These are phyloP conservation scores for Taphrina betulina DNA, from an alignment of 1,139 yeast genomes.

Conservation along the genomic window DNA sequence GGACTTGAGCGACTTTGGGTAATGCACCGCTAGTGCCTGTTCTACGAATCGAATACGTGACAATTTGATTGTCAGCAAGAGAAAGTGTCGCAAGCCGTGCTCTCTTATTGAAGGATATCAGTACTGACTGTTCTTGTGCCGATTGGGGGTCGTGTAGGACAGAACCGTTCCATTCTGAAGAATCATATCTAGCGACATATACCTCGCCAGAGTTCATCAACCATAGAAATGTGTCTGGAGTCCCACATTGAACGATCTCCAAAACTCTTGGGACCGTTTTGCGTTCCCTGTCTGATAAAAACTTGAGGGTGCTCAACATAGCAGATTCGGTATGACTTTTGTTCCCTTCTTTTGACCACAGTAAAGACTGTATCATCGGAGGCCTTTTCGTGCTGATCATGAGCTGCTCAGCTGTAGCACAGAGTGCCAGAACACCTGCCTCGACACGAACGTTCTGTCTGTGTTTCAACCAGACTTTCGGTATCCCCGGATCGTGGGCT, in stretches of 20 bases:
- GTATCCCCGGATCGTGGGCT: conserved; percentile 1
- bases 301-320: background rate
- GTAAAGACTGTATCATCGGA: conserved; percentile 6
- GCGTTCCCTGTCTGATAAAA: background rate
- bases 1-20: no score
- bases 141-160: background rate
- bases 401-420: conserved; percentile 7
- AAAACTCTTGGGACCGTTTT: background rate
- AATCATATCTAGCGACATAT: background rate
- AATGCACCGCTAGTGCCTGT: background rate
- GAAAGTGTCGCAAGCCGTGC: background rate
- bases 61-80: background rate
- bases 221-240: background rate
- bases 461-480: conserved; percentile 22
- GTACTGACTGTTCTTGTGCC: background rate
- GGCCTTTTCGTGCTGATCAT: conserved; percentile 19
- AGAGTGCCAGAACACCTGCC: conserved; percentile 12
- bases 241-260: background rate
- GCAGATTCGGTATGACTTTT: conserved; percentile 16
- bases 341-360: no score
- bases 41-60: background rate
- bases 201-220: background rate
- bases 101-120: conserved; percentile 1
- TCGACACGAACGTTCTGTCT: conserved; percentile 20
- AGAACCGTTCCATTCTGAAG: background rate